These are phyloP conservation scores for Curvularia sp. DNA, from an alignment of 2,329 filamentous ascomycete genomes.

Conservation along the genomic window DNA sequence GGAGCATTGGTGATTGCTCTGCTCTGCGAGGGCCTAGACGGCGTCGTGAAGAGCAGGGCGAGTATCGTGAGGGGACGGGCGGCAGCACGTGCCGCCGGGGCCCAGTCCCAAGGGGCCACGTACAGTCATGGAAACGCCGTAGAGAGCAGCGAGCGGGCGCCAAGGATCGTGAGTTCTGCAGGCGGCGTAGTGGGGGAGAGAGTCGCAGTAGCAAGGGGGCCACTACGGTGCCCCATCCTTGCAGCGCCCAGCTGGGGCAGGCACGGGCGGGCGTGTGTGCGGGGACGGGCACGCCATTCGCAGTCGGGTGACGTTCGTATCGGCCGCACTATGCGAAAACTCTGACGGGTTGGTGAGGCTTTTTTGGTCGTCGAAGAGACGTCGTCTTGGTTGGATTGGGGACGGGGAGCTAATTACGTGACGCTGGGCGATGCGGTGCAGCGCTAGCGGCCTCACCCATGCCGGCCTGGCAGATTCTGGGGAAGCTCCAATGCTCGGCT, in stretches of 20 bases:
- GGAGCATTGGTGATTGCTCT: constrained; percentile 29
- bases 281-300: constrained; percentile 10
- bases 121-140: constrained; percentile 28
- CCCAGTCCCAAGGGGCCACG: constrained; percentile 39
- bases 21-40: constrained; percentile 9
- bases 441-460: constrained; percentile 19
- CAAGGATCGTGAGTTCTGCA: constrained; percentile 42
- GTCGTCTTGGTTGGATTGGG: constrained; percentile 18
- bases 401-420: constrained; percentile 34
- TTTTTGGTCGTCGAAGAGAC: constrained; percentile 19
- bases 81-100: constrained; percentile 35
- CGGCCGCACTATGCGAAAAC: constrained; percentile 28
- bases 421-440: constrained; percentile 28
- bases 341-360: constrained; percentile 26
- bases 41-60: constrained; percentile 3
- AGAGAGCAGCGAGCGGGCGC: constrained; percentile 18
- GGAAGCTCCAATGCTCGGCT: constrained; percentile 22
- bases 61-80: not conserved
- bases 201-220: constrained; percentile 1
- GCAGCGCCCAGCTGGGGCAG: constrained; percentile 18
- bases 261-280: constrained; percentile 22
- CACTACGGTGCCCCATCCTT: constrained; percentile 13
- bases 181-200: constrained; percentile 18
- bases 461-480: constrained; percentile 16
- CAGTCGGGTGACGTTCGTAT: constrained; percentile 7